Conservation (phyloP, 2,329 filamentous ascomycete genomes). For the Fusarium incarnatum region DNA sequence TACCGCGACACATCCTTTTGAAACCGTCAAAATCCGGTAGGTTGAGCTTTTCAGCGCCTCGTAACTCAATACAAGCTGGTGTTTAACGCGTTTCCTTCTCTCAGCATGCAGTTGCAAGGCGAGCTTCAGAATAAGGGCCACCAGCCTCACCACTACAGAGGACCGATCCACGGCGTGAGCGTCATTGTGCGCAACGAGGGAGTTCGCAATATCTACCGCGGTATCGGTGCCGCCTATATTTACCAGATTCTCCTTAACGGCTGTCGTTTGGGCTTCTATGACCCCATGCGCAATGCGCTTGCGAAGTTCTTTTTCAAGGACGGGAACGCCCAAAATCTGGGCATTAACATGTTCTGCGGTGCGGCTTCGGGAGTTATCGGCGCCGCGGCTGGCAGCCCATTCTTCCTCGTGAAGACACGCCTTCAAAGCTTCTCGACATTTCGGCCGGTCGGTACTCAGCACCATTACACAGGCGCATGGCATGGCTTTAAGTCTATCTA, state of each 20-base stretch:
- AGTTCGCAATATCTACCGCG: conserved; percentile 84
- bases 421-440: conserved; percentile 94
- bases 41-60: conserved; percentile 41
- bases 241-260: conserved; percentile 98
- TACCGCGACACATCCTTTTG: conserved; percentile 96
- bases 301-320: conserved; percentile 78
- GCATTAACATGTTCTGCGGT: conserved; percentile 93
- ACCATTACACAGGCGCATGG: conserved; percentile 85
- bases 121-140: conserved; percentile 89
- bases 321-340: conserved; percentile 81
- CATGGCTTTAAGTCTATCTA: conserved; percentile 89
- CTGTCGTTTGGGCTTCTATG: conserved; percentile 96
- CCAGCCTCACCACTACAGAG: conserved; percentile 88
- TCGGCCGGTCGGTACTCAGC: conserved; percentile 95
- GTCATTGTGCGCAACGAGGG: conserved; percentile 95
- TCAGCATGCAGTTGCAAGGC: conserved; percentile 92
- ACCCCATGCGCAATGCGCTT: conserved; percentile 83
- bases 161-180: conserved; percentile 89
- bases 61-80: background rate
- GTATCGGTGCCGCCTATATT: conserved; percentile 90
- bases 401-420: conserved; percentile 97
- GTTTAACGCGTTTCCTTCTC: conserved; percentile 10
- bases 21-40: conserved; percentile 98
- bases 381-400: conserved; percentile 91
- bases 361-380: conserved; percentile 90